Conservation (phyloP, 163 green algal species). For the Prototheca stagnorum region DNA sequence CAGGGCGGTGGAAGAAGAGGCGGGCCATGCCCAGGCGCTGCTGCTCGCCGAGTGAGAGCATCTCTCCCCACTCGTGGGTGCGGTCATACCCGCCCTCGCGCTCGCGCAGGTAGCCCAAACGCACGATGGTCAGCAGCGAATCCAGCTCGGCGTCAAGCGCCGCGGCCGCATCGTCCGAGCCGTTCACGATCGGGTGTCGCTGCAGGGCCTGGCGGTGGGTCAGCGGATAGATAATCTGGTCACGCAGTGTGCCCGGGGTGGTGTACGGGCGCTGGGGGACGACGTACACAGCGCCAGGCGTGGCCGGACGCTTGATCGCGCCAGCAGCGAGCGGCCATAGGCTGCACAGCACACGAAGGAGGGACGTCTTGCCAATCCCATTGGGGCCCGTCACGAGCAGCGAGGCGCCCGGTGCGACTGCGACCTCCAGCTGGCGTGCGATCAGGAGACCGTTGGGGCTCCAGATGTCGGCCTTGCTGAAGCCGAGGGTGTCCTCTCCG, state of each 20-base stretch:
- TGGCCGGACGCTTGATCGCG: neutral
- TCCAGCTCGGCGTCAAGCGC: constrained; percentile 32
- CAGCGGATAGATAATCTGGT: constrained; percentile 49
- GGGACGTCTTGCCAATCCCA: constrained; percentile 42
- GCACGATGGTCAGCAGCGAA: constrained; percentile 35
- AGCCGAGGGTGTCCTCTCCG: constrained; percentile 5
- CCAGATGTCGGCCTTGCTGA: constrained; percentile 28
- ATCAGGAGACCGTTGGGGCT: constrained; percentile 35
- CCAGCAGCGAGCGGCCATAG: constrained; percentile 47
- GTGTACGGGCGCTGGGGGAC: constrained; percentile 56
- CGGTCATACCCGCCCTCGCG: constrained; percentile 35
- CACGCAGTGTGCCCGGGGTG: constrained; percentile 36
- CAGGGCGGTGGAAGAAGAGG: constrained; percentile 57
- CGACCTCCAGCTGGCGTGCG: constrained; percentile 28
- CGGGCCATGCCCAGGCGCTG: constrained; percentile 62
- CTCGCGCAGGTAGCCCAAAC: constrained; percentile 32
- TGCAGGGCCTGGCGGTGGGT: constrained; percentile 6
- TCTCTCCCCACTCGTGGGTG: constrained; percentile 32
- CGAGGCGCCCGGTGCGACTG: constrained; percentile 19
- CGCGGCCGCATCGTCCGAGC: neutral
- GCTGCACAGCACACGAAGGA: constrained; percentile 48
- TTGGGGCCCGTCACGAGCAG: constrained; percentile 58
- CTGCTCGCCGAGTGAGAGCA: constrained; percentile 55
- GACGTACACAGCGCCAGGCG: constrained; percentile 29
- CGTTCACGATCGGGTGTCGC: neutral